A percentile compares a stretch with the other conserved stretches of the same genome.
Conservation (phyloP, 345 rosid genomes). For the Heritiera fomes region DNA sequence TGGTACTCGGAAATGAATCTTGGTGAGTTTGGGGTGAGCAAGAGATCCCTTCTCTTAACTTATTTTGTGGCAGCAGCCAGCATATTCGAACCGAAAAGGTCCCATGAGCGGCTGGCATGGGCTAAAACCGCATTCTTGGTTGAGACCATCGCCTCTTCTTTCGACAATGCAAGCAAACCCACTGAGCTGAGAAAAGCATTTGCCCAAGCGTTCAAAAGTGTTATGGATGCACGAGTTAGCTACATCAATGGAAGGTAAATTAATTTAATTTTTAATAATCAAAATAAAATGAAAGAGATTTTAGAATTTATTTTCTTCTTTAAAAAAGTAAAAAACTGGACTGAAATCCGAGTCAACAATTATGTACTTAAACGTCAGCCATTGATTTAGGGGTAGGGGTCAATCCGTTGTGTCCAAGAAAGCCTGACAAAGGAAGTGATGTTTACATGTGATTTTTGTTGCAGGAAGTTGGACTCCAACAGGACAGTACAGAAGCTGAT, state of each 20-base stretch:
- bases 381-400: not conserved
- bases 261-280: too few species aligned
- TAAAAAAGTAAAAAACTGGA: too few species aligned
- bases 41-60: constrained; percentile 45
- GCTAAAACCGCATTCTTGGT: constrained; percentile 61
- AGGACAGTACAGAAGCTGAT: constrained; percentile 42
- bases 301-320: too few species aligned
- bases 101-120: constrained; percentile 77
- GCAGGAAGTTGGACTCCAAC: constrained; percentile 38
- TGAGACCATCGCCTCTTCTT: constrained; percentile 43
- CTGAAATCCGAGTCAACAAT: too few species aligned
- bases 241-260: constrained; percentile 46
- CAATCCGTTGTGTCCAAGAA: not conserved
- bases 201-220: constrained; percentile 41
- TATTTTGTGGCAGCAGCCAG: constrained; percentile 75
- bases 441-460: constrained; percentile 1
- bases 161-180: constrained; percentile 26
- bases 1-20: constrained; percentile 63
- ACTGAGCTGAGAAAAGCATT: constrained; percentile 45
- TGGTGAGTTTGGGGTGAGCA: constrained; percentile 48
- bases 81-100: constrained; percentile 70
- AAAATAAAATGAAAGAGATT: too few species aligned
- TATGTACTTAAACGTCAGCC: not conserved
- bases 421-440: not conserved
- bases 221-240: constrained; percentile 24